A percentile compares a stretch with the other conserved stretches of the same genome.
phyloP scores from a whole-genome alignment of 2,329 filamentous ascomycete genomes.

The Colletotrichum camelliae region DNA sequence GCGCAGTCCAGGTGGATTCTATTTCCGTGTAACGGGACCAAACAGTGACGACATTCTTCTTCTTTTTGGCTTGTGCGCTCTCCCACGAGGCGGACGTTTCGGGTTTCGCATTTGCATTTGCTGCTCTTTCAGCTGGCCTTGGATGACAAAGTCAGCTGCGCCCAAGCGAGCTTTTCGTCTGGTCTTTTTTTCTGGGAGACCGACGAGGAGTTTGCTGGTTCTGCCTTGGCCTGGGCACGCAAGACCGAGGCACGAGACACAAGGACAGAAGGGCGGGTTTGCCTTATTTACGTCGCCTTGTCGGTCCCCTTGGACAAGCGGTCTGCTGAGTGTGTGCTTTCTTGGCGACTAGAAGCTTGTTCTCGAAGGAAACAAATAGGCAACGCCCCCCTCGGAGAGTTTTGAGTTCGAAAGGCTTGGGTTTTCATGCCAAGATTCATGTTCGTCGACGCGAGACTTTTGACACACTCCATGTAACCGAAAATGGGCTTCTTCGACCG shows the following conservation, averaged over 20 bases:
- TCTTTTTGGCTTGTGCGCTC: background rate
- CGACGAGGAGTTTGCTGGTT: background rate
- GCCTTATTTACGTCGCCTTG: background rate
- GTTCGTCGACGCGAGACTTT: background rate
- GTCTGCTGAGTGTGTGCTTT: background rate
- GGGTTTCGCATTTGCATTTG: background rate
- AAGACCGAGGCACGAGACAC: background rate
- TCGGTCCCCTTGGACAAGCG: background rate
- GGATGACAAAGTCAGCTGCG: background rate
- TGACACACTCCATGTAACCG: background rate
- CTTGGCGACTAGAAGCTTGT: background rate
- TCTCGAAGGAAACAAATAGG: background rate
- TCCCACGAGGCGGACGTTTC: background rate
- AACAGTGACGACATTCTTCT: background rate
- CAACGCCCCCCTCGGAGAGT: background rate
- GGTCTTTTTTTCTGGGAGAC: background rate
- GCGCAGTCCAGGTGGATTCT: background rate
- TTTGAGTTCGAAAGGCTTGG: background rate
- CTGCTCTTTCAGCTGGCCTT: background rate
- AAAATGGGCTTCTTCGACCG: slow-evolving; percentile 35
- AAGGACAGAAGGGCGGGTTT: background rate
- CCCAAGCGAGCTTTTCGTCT: background rate
- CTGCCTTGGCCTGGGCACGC: background rate
- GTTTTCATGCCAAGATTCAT: background rate
- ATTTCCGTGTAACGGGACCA: background rate